Base-by-base conservation (phyloP, 371 early-diverging fungal genomes). In the Mortierella sp. region DNA sequence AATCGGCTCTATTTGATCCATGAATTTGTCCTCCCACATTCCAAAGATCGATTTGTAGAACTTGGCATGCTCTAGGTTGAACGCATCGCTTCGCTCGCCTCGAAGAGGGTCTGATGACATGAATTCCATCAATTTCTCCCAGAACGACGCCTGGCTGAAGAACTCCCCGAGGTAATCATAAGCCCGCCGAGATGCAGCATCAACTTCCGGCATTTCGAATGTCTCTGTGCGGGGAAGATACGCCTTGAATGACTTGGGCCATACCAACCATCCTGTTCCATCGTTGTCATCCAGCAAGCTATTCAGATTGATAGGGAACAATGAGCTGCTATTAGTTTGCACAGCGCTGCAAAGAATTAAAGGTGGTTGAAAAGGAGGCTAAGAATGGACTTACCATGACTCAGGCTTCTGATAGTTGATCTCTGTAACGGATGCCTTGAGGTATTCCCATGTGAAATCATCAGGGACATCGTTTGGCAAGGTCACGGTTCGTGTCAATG, bases 241-340 rank as follows among this genome's bases (percentile, higher is more conserved):
- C 0, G 82, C 85, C 45, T 82, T 83, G 63, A 81, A 83, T 2
- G 80, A 64, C 24, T 80, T 70, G 2, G 94, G 93, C 92, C 93
- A 94, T 5, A 83, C 91, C 62, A 87, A 85, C 93, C 94, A 94
- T 2, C 94, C 96, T 14, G 84, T 76, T 1, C 80, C 57, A 1
- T 72, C 64, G 21, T 82, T 81, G 45, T 93, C 93, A 2, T 84
- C 78, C 18, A 90, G 68, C 13, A 82, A 39, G 47, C 85, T 86
- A 61, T 28, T 42, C 16, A 47, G n/a, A 21, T 12, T 43, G n/a
- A 24, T 28, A 58, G 21, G 19, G 38, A 38, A 38, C 5, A 38
- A 38, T 38, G 5, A 41, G 42, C n/a, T n/a, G n/a, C n/a, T n/a
- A n/a, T n/a, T n/a, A n/a, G n/a, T n/a, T n/a, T n/a, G n/a, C n/a